Conservation (phyloP, 495 filamentous ascomycete species). For the Articulospora tetracladia region DNA sequence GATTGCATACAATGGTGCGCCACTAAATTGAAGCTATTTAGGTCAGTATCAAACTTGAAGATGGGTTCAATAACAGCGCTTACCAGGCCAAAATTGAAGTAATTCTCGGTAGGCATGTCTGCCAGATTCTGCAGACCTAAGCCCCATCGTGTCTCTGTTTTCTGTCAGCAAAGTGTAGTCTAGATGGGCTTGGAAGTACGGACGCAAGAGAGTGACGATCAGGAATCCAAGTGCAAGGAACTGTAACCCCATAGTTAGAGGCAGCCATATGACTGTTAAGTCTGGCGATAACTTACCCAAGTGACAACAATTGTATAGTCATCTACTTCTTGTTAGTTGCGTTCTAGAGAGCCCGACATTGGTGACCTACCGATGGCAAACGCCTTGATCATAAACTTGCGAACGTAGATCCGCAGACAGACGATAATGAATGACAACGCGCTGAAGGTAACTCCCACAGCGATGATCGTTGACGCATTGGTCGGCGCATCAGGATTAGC, state of each 20-base stretch:
- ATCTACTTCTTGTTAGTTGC: constrained; percentile 21
- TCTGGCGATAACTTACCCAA: constrained; percentile 28
- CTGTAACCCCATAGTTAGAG: too few species aligned
- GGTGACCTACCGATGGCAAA: constrained; percentile 28
- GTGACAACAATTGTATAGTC: constrained; percentile 35
- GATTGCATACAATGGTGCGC: constrained; percentile 34
- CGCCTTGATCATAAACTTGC: constrained; percentile 30
- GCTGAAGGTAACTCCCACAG: constrained; percentile 30
- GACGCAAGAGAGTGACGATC: constrained; percentile 28
- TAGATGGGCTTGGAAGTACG: constrained; percentile 8
- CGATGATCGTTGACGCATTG: constrained; percentile 31
- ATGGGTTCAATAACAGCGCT: not conserved
- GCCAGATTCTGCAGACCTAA: constrained; percentile 29
- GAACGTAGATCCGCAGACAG: constrained; percentile 33
- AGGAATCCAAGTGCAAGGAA: constrained; percentile 27
- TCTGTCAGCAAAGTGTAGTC: not conserved
- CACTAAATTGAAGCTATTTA: constrained; percentile 34
- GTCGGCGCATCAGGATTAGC: constrained; percentile 32
- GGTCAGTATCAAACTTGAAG: not conserved
- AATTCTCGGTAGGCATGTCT: constrained; percentile 32
- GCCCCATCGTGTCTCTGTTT: constrained; percentile 39
- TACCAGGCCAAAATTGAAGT: constrained; percentile 37
- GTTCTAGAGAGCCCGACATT: not conserved
- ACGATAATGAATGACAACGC: constrained; percentile 32
- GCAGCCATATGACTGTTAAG: too few species aligned